Base-by-base conservation (phyloP, 169 alveolate species). In the Eimeria maxima region DNA sequence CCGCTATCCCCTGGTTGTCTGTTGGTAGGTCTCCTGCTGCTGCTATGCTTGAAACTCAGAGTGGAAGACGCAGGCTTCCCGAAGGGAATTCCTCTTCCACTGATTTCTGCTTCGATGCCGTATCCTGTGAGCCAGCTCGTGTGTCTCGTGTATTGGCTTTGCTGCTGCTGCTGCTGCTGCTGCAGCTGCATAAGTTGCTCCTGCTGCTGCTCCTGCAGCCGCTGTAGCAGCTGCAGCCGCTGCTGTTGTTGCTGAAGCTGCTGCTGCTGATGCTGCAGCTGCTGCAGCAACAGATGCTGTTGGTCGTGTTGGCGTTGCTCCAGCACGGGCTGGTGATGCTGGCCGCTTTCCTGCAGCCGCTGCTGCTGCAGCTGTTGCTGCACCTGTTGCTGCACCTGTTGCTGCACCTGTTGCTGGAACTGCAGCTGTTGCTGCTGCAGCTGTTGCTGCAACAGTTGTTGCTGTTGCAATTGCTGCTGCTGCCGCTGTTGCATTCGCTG, bases 391-490 rank as follows among this genome's bases (percentile, higher is more conserved):
- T 73, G 84, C 53, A 1, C 27, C 84, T 11, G 42, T 29, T 14
- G 53, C 22, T 73, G 47, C 47, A 27, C 47, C 47, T 71, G 42
- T 47, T 27, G 44, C 20, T 27, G 81, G 47, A 27, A 47, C 47
- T 13, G 81, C 81, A 13, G n/a, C 81, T 71, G 81, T 47, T 27
- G 81, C 81, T 71, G 81, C 81, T 71, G 81, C 47, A 71, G 81
- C 47, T 71, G 81, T 20, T 29, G 81, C 81, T 71, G 81, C 44
- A 29, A 14, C 16, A 13, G 50, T 14, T 14, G 11, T 47, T 71
- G 84, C 84, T 73, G 55, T 55, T 11, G 42, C 55, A 11, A 55
- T 38, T 73, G 55, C 10, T 73, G 84, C 55, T 73, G 47, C 84
- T 16, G 50, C 11, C 5, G 84, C 84, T 2, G 84, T 27, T 11